A percentile compares a stretch with the other conserved stretches of the same genome.
Evolutionary conservation across 2,329 filamentous ascomycete genomes (phyloP).

Genomic region (Aspergillus candidus): DNA sequence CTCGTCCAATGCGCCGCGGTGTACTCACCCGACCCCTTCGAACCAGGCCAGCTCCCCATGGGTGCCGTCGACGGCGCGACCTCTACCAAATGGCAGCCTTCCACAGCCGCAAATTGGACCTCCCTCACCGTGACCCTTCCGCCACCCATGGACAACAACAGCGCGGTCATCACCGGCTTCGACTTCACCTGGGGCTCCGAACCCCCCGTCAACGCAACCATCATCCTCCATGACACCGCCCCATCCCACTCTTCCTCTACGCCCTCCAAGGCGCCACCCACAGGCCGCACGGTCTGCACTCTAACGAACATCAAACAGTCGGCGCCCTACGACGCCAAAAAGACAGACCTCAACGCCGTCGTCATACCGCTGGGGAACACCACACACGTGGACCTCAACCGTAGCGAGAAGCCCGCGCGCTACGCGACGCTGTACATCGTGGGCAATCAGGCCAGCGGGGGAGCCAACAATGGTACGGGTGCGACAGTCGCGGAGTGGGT

Average conservation of each 20-base stretch:
- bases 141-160: conserved; percentile 26
- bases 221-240: conserved; percentile 49
- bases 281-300: conserved; percentile 10
- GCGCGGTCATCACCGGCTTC: conserved; percentile 38
- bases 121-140: conserved; percentile 54
- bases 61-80: conserved; percentile 61
- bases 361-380: conserved; percentile 36
- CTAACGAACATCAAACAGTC: conserved; percentile 32
- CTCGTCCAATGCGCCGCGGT: conserved; percentile 59
- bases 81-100: conserved; percentile 62
- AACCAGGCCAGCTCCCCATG: conserved; percentile 64
- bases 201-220: conserved; percentile 49
- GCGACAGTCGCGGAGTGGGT: conserved; percentile 46
- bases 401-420: conserved; percentile 28
- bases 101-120: conserved; percentile 42
- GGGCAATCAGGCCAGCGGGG: conserved; percentile 36
- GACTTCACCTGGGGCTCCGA: conserved; percentile 56
- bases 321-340: conserved; percentile 30
- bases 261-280: too few species aligned
- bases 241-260: too few species aligned
- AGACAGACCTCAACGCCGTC: conserved; percentile 29
- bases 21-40: conserved; percentile 42
- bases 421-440: conserved; percentile 42
- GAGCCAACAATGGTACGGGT: conserved; percentile 35
- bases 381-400: conserved; percentile 34